Evolutionary conservation across 805 yeast genomes (phyloP).

Genomic region (Candida odintsovae): DNA sequence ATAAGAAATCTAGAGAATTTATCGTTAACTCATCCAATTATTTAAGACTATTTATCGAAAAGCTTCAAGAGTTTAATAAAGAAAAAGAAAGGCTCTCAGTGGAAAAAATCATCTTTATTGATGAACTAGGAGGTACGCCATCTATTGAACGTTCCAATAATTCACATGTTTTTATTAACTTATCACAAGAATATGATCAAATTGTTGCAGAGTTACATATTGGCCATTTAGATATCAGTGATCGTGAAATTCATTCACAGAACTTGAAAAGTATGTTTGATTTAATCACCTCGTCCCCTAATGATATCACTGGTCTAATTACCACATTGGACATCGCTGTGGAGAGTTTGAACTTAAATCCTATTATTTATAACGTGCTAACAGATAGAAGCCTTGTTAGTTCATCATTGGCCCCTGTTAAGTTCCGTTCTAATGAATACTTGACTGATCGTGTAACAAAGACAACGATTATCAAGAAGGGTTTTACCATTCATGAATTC

Average conservation of each 20-base stretch:
- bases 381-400: conserved; percentile 91
- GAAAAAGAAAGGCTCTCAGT: conserved; percentile 34
- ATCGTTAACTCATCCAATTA: conserved; percentile 37
- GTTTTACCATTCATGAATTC: conserved; percentile 32
- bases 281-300: conserved; percentile 36
- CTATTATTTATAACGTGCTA: conserved; percentile 80
- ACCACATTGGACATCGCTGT: conserved; percentile 81
- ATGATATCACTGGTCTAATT: conserved; percentile 70
- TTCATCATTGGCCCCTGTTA: conserved; percentile 76
- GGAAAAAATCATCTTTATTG: conserved; percentile 79
- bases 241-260: conserved; percentile 50
- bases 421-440: conserved; percentile 20
- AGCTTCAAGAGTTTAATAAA: conserved; percentile 24
- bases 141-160: conserved; percentile 74
- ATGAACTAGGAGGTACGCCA: conserved; percentile 86
- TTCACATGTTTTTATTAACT: conserved; percentile 81
- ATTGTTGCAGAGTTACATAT: conserved; percentile 58
- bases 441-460: conserved; percentile 25
- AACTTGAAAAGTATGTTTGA: conserved; percentile 67
- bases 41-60: conserved; percentile 31
- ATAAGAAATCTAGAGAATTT: conserved; percentile 35
- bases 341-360: conserved; percentile 48
- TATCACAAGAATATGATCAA: conserved; percentile 72
- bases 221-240: conserved; percentile 43
- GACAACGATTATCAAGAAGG: conserved; percentile 77